Base-by-base conservation (phyloP, 495 filamentous ascomycete genomes). In the Penicillium cataractarum region DNA sequence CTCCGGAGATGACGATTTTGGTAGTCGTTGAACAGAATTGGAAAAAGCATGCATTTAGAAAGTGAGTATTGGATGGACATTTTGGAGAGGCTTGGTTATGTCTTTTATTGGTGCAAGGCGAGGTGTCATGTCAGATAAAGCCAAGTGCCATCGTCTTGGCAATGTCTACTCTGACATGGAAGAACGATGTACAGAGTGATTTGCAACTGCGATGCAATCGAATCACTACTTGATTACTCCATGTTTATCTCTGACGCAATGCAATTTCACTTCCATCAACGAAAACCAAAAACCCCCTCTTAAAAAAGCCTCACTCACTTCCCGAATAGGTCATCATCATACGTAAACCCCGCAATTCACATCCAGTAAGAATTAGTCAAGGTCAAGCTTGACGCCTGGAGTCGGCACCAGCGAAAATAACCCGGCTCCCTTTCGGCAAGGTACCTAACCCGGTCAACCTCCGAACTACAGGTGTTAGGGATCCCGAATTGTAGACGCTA, bases 361-460 rank as follows among this genome's bases (percentile, higher is more conserved):
- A 29, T 50, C 46, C 46, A 26, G 46, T 48, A 26, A 53, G 15
- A 21, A 1, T 6, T 0, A 21, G 7, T 21, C 6, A 42, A 42
- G 17, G 39, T 4, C 9, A 19, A 9, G 8, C 39, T 42, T n/a
- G 15, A 42, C 39, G 6, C 19, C 39, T 42, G n/a, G 7, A 3
- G 7, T 31, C n/a, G 31, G 17, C 48, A 40, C 24, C 24, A 37
- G 65, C 70, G 70, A 72, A 70, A 72, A 72, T 70, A 70, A 72
- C 60, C 56, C 70, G 67, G 67, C 58, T 24, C 33, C 31, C 12
- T 42, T 44, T 70, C 64, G 64, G 67, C 40, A 61, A 40, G 48
- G 21, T 42, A 2, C 48, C 33, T 9, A n/a, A 61, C 26, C 61
- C 70, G 70, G 65, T 26, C 62, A 66, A 62, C 60, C 21, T 65